A percentile compares a stretch with the other conserved stretches of the same genome.
Evolutionary conservation across 2,329 filamentous ascomycete genomes (phyloP).

Genomic region (Paecilomyces variotii): DNA sequence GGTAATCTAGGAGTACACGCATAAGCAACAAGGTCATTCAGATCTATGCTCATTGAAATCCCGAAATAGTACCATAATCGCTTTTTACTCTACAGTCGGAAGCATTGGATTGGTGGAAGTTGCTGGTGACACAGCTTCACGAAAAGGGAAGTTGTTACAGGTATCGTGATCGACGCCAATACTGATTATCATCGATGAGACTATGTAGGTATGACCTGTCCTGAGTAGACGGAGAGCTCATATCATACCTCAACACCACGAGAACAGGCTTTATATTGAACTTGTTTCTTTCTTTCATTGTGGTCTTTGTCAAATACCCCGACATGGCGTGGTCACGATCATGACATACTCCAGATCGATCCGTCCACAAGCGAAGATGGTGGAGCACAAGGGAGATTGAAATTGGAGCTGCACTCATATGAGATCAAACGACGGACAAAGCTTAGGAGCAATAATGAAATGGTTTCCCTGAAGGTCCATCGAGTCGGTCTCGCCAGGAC

Average conservation of each 20-base stretch:
- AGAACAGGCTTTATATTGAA: background rate
- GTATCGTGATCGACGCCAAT: background rate
- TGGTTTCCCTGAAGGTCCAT: background rate
- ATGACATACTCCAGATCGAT: too few relatives aligned
- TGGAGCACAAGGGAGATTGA: background rate
- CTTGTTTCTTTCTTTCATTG: too few relatives aligned
- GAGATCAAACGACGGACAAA: background rate
- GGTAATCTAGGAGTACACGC: too few relatives aligned
- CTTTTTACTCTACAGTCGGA: too few relatives aligned
- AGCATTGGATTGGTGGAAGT: background rate
- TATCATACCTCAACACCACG: background rate
- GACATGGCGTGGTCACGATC: too few relatives aligned
- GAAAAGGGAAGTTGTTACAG: background rate
- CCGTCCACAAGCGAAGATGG: background rate
- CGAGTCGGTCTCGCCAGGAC: background rate
- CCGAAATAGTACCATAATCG: too few relatives aligned
- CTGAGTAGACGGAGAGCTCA: background rate
- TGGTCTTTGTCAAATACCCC: too few relatives aligned
- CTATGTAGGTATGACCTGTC: background rate
- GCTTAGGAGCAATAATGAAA: background rate
- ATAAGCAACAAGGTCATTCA: too few relatives aligned
- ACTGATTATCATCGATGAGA: background rate
- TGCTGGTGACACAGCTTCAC: background rate
- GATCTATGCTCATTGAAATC: too few relatives aligned
- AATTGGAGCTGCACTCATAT: background rate